Base-by-base conservation (phyloP, 768 basidiomycete genomes). In the Bullera alba region DNA sequence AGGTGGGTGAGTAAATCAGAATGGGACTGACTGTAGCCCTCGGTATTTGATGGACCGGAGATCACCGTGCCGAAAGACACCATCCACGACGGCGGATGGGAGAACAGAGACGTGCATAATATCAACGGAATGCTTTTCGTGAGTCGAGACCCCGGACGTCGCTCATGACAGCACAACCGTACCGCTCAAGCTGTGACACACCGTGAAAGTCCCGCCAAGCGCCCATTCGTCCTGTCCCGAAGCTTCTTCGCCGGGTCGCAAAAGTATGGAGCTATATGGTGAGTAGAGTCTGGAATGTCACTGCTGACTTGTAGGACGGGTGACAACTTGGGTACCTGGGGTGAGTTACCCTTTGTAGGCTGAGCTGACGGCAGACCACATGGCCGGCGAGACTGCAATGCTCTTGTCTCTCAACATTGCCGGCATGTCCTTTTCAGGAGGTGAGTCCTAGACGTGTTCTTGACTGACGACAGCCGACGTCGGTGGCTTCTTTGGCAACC, bases 31-130 rank as follows among this genome's bases (percentile, higher is more conserved):
- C 4, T 34, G 14, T 21, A 87, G 88, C 95, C 95, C 1, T 85
- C 92, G 10, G 83, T 99, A n/a, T 99, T 99, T 77, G 93, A 96
- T 59, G 95, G 93, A 0, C 95, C 95, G 4, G 95, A 99, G 70
- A 96, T 99, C 62, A 82, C 82, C 28, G 81, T 85, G 79, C 81
- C 80, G 2, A 80, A 80, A 58, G 84, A 86, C 52, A 80, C 79
- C 41, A 77, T 95, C 36, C 92, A 97, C 65, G 76, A 89, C 61
- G 88, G 86, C 26, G 90, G 89, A 22, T 99, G 95, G 95, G 95
- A 99, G 67, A 91, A 99, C 65, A 83, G 95, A 42, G 95, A 97
- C 65, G 74, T 99, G 1, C 95, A 99, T 72, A 97, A 99, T 65
- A 82, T 99, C 69, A 93, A 95, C 67, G 95, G 95, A 39, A 90